Evolutionary conservation across 345 rosid genomes (phyloP).

Genomic region (Eucalyptus polybractea): DNA sequence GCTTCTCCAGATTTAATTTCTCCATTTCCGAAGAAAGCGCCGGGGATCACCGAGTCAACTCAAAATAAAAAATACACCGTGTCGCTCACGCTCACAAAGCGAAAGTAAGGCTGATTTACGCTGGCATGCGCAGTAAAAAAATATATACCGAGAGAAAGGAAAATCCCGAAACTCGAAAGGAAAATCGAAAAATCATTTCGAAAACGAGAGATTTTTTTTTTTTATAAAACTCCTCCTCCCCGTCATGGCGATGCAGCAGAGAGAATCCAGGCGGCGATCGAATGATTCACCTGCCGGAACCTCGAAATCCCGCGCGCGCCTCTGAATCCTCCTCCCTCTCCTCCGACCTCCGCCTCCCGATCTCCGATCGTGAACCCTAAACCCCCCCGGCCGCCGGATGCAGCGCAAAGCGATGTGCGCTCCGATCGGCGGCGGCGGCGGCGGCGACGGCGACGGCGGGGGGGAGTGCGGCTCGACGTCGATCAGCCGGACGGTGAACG

Average conservation of each 20-base stretch:
- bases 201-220: not conserved
- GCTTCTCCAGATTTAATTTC: not conserved
- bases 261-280: not conserved
- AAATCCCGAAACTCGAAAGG: not conserved
- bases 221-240: not conserved
- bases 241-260: not conserved
- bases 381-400: not conserved
- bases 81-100: not conserved
- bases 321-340: not conserved
- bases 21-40: not conserved
- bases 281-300: not conserved
- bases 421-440: not conserved
- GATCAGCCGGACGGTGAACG: constrained; percentile 18
- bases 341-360: not conserved
- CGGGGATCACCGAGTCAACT: not conserved
- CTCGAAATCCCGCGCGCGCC: not conserved
- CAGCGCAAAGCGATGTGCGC: not conserved
- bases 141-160: not conserved
- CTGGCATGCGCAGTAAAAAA: not conserved
- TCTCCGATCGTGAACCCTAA: not conserved
- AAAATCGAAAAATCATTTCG: not conserved
- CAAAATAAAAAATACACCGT: not conserved
- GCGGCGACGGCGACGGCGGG: not conserved
- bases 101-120: not conserved
- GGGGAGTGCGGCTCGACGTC: constrained; percentile 3